Evolutionary conservation across 768 basidiomycete species (phyloP).

Genomic region (Psilocybe sp.): DNA sequence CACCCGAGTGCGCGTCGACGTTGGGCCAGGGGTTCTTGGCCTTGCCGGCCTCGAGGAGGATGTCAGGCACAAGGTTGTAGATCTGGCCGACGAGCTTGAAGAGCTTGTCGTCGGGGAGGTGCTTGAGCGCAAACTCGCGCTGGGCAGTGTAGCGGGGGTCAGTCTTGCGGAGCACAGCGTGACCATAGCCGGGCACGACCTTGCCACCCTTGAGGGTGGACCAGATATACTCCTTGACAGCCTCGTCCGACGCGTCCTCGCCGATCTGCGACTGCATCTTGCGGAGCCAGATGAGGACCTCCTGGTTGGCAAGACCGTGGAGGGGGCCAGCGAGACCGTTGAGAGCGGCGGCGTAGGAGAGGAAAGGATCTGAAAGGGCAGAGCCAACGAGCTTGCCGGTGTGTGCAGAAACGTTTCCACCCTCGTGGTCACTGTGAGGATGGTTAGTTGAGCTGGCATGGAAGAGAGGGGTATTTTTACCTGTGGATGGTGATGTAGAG

Average conservation of each 20-base stretch:
- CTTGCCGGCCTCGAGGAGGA: constrained; percentile 89
- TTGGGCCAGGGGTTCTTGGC: constrained; percentile 97
- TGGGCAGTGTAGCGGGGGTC: constrained; percentile 93
- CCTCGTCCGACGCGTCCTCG: constrained; percentile 78
- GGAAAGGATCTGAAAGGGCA: constrained; percentile 96
- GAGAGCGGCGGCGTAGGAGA: constrained; percentile 87
- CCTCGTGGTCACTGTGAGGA: constrained; percentile 81
- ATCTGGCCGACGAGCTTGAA: constrained; percentile 94
- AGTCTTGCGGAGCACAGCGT: constrained; percentile 84
- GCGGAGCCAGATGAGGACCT: constrained; percentile 90
- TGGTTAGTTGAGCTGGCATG: constrained; percentile 2
- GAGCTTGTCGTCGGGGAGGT: constrained; percentile 81
- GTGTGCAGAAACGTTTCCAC: constrained; percentile 97
- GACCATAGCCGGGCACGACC: constrained; percentile 92
- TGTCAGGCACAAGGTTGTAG: constrained; percentile 84
- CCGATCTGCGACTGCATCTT: constrained; percentile 93
- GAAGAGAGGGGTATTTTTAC: constrained; percentile 23
- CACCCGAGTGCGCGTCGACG: constrained; percentile 96
- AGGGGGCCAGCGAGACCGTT: constrained; percentile 97
- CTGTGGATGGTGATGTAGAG: constrained; percentile 98
- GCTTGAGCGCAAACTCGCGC: constrained; percentile 84
- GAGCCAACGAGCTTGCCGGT: constrained; percentile 92
- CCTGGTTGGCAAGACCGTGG: constrained; percentile 97
- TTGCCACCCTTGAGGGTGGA: constrained; percentile 88
- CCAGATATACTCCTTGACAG: constrained; percentile 94